phyloP scores from a whole-genome alignment of 2,329 filamentous ascomycete species.

The Xylaria sp. region DNA sequence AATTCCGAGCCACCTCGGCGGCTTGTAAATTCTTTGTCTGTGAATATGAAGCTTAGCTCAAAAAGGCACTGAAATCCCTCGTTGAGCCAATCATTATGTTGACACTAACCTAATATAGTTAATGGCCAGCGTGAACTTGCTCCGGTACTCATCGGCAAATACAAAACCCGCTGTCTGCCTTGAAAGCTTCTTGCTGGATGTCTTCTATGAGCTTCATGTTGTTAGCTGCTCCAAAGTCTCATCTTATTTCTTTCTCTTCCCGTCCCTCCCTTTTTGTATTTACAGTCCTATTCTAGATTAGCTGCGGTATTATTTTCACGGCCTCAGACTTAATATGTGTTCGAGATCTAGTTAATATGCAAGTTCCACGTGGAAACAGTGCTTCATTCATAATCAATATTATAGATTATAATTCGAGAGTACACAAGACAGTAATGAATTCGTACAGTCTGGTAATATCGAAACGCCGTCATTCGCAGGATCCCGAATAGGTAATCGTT shows the following conservation, averaged over 20 bases:
- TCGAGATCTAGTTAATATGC: not conserved
- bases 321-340: not conserved
- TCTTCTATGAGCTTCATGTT: not conserved
- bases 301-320: not conserved
- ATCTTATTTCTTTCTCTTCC: not conserved
- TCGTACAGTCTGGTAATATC: not conserved
- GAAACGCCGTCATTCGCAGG: not conserved
- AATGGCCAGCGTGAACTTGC: not conserved
- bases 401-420: not conserved
- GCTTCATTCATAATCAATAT: not conserved
- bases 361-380: not conserved
- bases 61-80: not conserved
- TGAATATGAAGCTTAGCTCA: not conserved
- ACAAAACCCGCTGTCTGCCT: not conserved
- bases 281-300: not conserved
- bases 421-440: constrained; percentile 3
- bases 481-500: not conserved
- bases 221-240: not conserved
- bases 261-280: not conserved
- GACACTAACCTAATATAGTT: not conserved
- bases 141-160: constrained; percentile 19
- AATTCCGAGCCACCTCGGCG: constrained; percentile 19
- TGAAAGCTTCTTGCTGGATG: not conserved
- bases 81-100: constrained; percentile 4
- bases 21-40: not conserved